These are phyloP conservation scores for Schwanniomyces occidentalis DNA, from an alignment of 805 yeast genomes.

Conservation along the genomic window DNA sequence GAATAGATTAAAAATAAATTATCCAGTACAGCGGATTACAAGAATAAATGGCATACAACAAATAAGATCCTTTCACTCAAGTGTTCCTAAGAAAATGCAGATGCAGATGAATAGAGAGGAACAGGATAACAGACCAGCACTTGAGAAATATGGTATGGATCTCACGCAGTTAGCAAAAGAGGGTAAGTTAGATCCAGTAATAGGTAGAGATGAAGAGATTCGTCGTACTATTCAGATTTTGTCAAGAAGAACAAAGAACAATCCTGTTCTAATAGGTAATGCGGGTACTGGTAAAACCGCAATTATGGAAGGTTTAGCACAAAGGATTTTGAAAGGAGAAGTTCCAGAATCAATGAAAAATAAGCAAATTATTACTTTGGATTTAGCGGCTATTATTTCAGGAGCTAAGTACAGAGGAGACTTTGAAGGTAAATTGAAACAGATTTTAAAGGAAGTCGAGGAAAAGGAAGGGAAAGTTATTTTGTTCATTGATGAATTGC, in stretches of 20 bases:
- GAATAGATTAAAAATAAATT: too few species aligned
- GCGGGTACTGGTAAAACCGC: slow-evolving; percentile 99
- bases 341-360: slow-evolving; percentile 94
- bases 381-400: slow-evolving; percentile 84
- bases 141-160: slow-evolving; percentile 83
- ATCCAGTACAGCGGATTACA: too few species aligned
- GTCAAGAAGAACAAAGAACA: slow-evolving; percentile 90
- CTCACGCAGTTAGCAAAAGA: slow-evolving; percentile 82
- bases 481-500: slow-evolving; percentile 88
- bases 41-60: too few species aligned
- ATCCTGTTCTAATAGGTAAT: slow-evolving; percentile 91
- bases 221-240: slow-evolving; percentile 89
- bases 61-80: slow-evolving; percentile 21
- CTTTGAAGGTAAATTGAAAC: slow-evolving; percentile 86
- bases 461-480: slow-evolving; percentile 73
- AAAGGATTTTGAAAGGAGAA: slow-evolving; percentile 84
- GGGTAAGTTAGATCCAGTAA: slow-evolving; percentile 94
- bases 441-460: slow-evolving; percentile 80
- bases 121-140: slow-evolving; percentile 63
- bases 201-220: slow-evolving; percentile 95
- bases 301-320: slow-evolving; percentile 94
- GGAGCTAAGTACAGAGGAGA: slow-evolving; percentile 97
- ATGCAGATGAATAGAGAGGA: slow-evolving; percentile 45
- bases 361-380: slow-evolving; percentile 80
- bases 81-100: slow-evolving; percentile 23